A percentile compares a stretch with the other conserved stretches of the same genome.
Conservation (phyloP, 768 basidiomycete genomes). For the Rhizopogon salebrosus region DNA sequence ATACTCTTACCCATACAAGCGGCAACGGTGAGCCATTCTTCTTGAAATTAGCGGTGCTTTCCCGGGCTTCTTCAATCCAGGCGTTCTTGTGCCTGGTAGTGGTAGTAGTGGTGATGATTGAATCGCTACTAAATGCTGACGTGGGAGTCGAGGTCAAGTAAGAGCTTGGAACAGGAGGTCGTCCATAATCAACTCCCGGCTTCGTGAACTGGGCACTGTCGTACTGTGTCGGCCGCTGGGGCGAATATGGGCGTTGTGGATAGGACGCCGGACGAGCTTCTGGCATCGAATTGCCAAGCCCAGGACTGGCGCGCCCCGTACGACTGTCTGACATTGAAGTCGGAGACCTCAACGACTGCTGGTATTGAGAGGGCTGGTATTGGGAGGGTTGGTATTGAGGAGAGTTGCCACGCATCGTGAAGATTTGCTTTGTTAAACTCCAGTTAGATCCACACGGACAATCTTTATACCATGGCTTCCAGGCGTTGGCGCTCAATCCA, state of each 20-base stretch:
- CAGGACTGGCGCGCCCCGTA: background rate
- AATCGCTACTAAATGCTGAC: background rate
- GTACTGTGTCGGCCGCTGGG: background rate
- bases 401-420: background rate
- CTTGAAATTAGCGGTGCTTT: slow-evolving; percentile 4
- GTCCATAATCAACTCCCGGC: background rate
- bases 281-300: background rate
- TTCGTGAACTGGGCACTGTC: background rate
- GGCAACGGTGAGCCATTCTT: slow-evolving; percentile 21
- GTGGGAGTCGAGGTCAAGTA: background rate
- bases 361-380: background rate
- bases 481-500: background rate
- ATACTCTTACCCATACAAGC: slow-evolving; percentile 18
- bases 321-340: background rate
- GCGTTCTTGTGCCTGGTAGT: background rate
- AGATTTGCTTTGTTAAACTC: background rate
- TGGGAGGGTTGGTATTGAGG: background rate
- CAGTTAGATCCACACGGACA: background rate
- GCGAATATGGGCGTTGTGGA: background rate
- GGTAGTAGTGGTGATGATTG: background rate
- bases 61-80: background rate
- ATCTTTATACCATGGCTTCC: background rate
- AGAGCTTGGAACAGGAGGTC: background rate
- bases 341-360: background rate
- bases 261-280: background rate